A percentile compares a stretch with the other conserved stretches of the same genome.
Evolutionary conservation across 2,329 filamentous ascomycete species (phyloP).

Genomic region (Exophiala sp.): DNA sequence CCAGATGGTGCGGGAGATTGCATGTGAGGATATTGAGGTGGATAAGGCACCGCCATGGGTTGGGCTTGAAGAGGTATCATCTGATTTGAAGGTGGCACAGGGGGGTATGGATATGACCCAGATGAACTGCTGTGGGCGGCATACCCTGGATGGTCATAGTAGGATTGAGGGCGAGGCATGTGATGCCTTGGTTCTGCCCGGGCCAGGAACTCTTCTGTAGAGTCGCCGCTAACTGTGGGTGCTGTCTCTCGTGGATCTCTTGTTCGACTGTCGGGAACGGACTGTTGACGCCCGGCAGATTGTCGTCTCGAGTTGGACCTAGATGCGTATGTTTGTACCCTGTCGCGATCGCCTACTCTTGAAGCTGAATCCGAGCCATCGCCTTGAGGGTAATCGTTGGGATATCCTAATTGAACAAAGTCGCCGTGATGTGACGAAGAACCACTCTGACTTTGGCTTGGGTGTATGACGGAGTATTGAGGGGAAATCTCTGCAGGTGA

Average conservation of each 20-base stretch:
- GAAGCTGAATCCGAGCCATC: constrained; percentile 46
- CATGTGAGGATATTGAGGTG: constrained; percentile 16
- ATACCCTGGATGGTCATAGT: constrained; percentile 34
- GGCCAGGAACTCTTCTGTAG: constrained; percentile 58
- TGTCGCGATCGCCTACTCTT: constrained; percentile 19
- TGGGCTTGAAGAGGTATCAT: constrained; percentile 22
- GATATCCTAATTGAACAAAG: constrained; percentile 34
- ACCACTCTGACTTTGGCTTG: constrained; percentile 25
- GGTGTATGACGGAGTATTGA: constrained; percentile 25
- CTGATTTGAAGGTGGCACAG: constrained; percentile 23
- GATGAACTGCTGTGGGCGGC: constrained; percentile 38
- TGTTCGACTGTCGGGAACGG: constrained; percentile 33
- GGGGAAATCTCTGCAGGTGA: constrained; percentile 33
- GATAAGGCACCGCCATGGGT: constrained; percentile 22
- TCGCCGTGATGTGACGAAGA: constrained; percentile 28
- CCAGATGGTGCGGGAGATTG: constrained; percentile 20
- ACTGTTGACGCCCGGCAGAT: constrained; percentile 36
- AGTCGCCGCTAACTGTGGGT: constrained; percentile 60
- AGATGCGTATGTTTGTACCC: constrained; percentile 20
- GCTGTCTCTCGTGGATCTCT: constrained; percentile 20
- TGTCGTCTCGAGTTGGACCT: constrained; percentile 37
- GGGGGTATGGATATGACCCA: constrained; percentile 36
- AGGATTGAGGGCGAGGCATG: constrained; percentile 28
- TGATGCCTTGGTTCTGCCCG: constrained; percentile 17
- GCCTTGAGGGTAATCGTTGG: constrained; percentile 38